Base-by-base conservation (phyloP, 164 flowering plant species). In the Liriodendron chinense region DNA sequence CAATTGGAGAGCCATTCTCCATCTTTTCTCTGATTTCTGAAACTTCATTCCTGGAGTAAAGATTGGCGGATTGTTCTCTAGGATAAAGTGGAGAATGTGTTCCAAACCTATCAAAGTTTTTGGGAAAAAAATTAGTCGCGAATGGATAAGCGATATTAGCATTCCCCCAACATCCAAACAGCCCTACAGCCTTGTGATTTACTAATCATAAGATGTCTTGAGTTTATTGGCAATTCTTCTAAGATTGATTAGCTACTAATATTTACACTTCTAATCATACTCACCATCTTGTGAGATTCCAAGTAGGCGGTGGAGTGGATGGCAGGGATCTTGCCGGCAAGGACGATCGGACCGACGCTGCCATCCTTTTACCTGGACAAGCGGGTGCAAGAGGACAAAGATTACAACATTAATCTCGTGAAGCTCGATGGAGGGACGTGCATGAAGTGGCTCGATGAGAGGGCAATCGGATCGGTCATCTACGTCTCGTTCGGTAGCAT, bases 401-500 rank as follows among this genome's bases (percentile, higher is more conserved):
- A 77, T 12, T 82, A 79, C 57, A 87, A 84, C 9, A 57, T 80
- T 26, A 63, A 77, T 21, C 74, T 82, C 3, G 81, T 68, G 59
- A 78, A 78, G 57, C 68, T 80, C 0, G 43, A 76, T 1, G 1
- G 65, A 1, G 70, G 43, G 14, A 59, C 43, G 18, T 83, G 80
- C 83, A 75, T 78, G 50, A 69, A 77, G 1, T 84, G 84, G 86
- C 80, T 84, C 0, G 72, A 78, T 50, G 9, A 26, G 0, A 80
- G 70, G 76, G 48, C 65, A 4, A 20, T 2, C 8, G 74, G 70
- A 0, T 84, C 85, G 2, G 87, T 84, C 0, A 65, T 80, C 9
- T 84, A 82, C 69, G 80, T 78, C 2, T 80, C 87, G 1, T 84
- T 84, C 50, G 87, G 87, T 43, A 84, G 85, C 74, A 21, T 80